Evolutionary conservation across 1,284 basidiomycete species (phyloP).

Genomic region (Earliella scabrosa): DNA sequence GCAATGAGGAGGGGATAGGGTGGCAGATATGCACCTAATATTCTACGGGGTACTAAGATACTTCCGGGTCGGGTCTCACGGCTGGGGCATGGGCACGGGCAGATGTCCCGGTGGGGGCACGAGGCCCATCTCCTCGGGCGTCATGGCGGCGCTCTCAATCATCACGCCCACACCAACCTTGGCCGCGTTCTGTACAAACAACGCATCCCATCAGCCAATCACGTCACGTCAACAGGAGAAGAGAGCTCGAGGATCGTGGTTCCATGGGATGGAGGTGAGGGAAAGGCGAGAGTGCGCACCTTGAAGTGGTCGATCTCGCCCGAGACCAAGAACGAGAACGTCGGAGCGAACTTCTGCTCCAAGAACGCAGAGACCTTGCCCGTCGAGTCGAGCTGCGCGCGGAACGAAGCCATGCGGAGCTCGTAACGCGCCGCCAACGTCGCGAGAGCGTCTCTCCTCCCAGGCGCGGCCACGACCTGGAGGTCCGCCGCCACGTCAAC

Average conservation of each 20-base stretch:
- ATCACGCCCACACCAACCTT: conserved; percentile 97
- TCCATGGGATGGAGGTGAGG: too few relatives aligned
- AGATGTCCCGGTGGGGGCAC: conserved; percentile 25
- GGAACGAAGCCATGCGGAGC: conserved; percentile 91
- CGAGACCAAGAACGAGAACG: conserved; percentile 92
- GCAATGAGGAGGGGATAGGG: conserved; percentile 24
- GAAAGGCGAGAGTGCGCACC: conserved; percentile 55
- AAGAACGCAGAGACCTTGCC: conserved; percentile 95
- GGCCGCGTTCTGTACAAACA: conserved; percentile 71
- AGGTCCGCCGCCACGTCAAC: conserved; percentile 99
- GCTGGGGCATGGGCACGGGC: conserved; percentile 24
- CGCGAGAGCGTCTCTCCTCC: conserved; percentile 88
- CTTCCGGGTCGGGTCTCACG: conserved; percentile 19
- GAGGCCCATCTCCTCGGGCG: conserved; percentile 82
- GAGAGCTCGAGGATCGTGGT: too few relatives aligned
- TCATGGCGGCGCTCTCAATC: conserved; percentile 85
- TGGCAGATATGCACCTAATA: conserved; percentile 23
- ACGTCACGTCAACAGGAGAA: too few relatives aligned
- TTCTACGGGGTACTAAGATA: conserved; percentile 25
- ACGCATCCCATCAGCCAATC: conserved; percentile 2
- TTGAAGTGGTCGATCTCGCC: conserved; percentile 99
- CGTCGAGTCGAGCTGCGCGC: conserved; percentile 90
- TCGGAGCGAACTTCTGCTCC: conserved; percentile 95
- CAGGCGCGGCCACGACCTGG: conserved; percentile 78
- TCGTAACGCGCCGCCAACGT: conserved; percentile 97